Conservation (phyloP, 2,329 filamentous ascomycete species). For the Microsporum ferrugineum region DNA sequence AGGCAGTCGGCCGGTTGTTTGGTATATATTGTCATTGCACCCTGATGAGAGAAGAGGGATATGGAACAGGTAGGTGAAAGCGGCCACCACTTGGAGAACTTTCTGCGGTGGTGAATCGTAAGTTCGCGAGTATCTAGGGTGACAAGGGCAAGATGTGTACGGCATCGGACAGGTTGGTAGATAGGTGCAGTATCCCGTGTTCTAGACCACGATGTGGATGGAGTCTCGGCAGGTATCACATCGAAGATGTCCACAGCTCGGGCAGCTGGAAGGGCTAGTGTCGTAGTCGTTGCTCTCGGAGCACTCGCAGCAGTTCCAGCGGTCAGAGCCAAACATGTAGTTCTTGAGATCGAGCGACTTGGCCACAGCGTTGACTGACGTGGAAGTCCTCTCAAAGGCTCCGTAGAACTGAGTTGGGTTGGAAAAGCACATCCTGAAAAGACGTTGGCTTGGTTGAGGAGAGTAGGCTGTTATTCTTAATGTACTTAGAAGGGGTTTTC, state of each 20-base stretch:
- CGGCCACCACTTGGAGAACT: not conserved
- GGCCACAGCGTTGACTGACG: not conserved
- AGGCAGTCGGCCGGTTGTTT: not conserved
- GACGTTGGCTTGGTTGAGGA: not conserved
- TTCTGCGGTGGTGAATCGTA: not conserved
- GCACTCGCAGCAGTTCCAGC: slow-evolving; percentile 2
- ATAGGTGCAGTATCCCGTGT: not conserved
- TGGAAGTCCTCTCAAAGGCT: not conserved
- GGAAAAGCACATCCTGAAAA: not conserved
- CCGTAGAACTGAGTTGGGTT: not conserved
- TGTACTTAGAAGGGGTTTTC: not conserved
- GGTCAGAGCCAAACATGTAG: not conserved
- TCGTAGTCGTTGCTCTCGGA: not conserved
- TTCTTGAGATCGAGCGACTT: not conserved
- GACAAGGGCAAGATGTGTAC: not conserved
- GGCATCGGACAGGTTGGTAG: not conserved
- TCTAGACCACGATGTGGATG: not conserved
- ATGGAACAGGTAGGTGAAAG: not conserved
- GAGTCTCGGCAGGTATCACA: not conserved
- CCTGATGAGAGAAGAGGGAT: not conserved
- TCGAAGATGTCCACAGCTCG: not conserved
- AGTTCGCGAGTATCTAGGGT: not conserved
- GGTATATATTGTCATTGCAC: not conserved
- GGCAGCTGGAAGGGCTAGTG: not conserved
- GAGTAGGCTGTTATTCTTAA: not conserved